Evolutionary conservation across 257 asterid genomes (phyloP).

Genomic region (Vinca minor): DNA sequence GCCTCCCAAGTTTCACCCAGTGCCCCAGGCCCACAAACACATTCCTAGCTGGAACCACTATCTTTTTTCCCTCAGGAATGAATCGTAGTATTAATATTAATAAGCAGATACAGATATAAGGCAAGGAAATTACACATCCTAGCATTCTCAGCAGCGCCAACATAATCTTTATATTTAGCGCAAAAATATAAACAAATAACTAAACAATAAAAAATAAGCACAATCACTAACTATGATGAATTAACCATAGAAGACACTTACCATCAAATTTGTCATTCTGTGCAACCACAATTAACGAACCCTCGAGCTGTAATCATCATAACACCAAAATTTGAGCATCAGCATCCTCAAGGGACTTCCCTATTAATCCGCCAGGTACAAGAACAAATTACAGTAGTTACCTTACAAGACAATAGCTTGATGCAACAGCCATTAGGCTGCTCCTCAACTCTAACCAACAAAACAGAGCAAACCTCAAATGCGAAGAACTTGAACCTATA

Average conservation of each 20-base stretch:
- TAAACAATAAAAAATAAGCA: too few relatives aligned
- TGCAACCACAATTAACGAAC: slow-evolving; percentile 74
- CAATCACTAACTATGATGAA: too few relatives aligned
- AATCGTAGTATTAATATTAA: too few relatives aligned
- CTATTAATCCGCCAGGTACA: background rate
- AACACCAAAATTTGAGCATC: background rate
- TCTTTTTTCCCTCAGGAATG: too few relatives aligned
- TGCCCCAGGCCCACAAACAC: too few relatives aligned
- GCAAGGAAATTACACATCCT: too few relatives aligned
- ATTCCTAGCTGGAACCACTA: too few relatives aligned
- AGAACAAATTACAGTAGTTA: slow-evolving; percentile 14
- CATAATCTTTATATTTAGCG: too few relatives aligned
- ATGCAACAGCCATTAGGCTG: slow-evolving; percentile 87
- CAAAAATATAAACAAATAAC: too few relatives aligned
- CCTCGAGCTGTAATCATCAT: slow-evolving; percentile 59
- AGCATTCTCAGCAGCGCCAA: too few relatives aligned
- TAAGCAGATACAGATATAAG: too few relatives aligned
- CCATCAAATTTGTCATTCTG: slow-evolving; percentile 91
- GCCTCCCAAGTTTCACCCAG: too few relatives aligned
- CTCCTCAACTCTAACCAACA: slow-evolving; percentile 91
- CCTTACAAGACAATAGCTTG: slow-evolving; percentile 93
- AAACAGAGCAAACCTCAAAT: slow-evolving; percentile 84
- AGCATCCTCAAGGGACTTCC: background rate
- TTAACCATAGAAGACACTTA: slow-evolving; percentile 31
- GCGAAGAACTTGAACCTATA: slow-evolving; percentile 75